A percentile compares a stretch with the other conserved stretches of the same genome.
Evolutionary conservation across 805 yeast species (phyloP).

Genomic region (Suhomyces xylopsoci): DNA sequence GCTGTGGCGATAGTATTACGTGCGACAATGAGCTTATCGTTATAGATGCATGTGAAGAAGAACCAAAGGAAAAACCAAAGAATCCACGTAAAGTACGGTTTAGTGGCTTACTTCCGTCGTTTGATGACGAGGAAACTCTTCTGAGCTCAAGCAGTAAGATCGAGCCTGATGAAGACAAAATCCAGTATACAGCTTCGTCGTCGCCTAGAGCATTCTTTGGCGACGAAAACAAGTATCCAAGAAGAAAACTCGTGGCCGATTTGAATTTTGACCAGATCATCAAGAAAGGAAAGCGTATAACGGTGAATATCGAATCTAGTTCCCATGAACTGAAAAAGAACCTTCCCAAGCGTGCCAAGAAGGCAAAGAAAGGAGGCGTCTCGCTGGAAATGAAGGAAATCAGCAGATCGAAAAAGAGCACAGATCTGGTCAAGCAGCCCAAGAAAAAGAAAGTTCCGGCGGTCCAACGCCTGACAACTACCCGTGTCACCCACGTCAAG

Average conservation of each 20-base stretch:
- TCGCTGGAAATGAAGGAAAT: not conserved
- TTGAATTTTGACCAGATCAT: slow-evolving; percentile 28
- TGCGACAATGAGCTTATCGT: slow-evolving; percentile 16
- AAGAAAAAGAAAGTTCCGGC: not conserved
- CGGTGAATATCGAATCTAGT: not conserved
- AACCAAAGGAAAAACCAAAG: slow-evolving; percentile 1
- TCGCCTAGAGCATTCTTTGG: slow-evolving; percentile 27
- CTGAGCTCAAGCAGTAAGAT: not conserved
- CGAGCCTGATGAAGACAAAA: slow-evolving; percentile 9
- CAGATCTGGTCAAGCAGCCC: slow-evolving; percentile 1
- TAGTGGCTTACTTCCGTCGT: slow-evolving; percentile 13
- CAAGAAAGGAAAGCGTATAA: slow-evolving; percentile 13
- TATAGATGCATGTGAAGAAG: slow-evolving; percentile 21
- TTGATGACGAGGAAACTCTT: slow-evolving; percentile 9
- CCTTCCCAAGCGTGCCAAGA: not conserved
- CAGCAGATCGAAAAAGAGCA: not conserved
- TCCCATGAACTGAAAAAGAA: not conserved
- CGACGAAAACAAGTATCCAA: slow-evolving; percentile 18
- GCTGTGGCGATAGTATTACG: slow-evolving; percentile 2
- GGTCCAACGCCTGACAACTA: not conserved
- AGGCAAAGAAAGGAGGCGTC: not conserved
- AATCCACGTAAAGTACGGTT: slow-evolving; percentile 9
- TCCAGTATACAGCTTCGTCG: slow-evolving; percentile 22
- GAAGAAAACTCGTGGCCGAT: slow-evolving; percentile 28
- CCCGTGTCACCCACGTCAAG: slow-evolving; percentile 3